These are phyloP conservation scores for Chrysosporium queenslandicum DNA, from an alignment of 2,329 filamentous ascomycete genomes.

Conservation along the genomic window DNA sequence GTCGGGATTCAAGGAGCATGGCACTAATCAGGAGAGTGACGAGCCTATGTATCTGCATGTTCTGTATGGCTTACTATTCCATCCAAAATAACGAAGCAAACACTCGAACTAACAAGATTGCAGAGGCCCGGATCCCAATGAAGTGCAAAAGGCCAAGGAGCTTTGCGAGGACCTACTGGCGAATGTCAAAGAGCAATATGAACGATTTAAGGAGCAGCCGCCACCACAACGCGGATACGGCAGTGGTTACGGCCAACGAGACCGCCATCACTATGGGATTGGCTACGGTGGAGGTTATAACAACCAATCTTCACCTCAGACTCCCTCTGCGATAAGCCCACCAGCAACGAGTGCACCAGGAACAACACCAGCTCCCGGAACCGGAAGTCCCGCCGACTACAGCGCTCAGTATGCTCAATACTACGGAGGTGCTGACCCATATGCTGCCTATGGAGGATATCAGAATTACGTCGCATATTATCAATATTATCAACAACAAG, in stretches of 20 bases:
- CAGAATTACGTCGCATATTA: constrained; percentile 54
- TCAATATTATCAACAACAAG: constrained; percentile 66
- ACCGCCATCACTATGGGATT: constrained; percentile 37
- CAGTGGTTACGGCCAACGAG: constrained; percentile 44
- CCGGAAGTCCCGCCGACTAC: constrained; percentile 49
- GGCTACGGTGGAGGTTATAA: constrained; percentile 35
- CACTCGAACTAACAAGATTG: constrained; percentile 25
- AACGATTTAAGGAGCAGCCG: constrained; percentile 71
- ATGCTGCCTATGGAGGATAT: constrained; percentile 85
- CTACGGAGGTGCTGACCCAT: constrained; percentile 63
- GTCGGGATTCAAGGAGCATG: constrained; percentile 84
- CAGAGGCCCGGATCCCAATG: constrained; percentile 75
- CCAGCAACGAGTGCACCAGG: constrained; percentile 36
- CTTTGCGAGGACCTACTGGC: constrained; percentile 78
- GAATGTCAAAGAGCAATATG: constrained; percentile 82
- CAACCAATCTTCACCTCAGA: constrained; percentile 37
- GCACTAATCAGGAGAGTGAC: constrained; percentile 82
- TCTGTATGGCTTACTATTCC: constrained; percentile 50
- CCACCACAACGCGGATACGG: constrained; percentile 55
- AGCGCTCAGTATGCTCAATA: constrained; percentile 76
- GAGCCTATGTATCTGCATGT: constrained; percentile 96
- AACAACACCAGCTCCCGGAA: constrained; percentile 17
- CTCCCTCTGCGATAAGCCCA: constrained; percentile 35
- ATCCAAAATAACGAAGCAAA: not conserved
- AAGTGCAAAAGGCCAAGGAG: constrained; percentile 78